Conservation (phyloP, 2,329 filamentous ascomycete species). For the Triangularia setosa region DNA sequence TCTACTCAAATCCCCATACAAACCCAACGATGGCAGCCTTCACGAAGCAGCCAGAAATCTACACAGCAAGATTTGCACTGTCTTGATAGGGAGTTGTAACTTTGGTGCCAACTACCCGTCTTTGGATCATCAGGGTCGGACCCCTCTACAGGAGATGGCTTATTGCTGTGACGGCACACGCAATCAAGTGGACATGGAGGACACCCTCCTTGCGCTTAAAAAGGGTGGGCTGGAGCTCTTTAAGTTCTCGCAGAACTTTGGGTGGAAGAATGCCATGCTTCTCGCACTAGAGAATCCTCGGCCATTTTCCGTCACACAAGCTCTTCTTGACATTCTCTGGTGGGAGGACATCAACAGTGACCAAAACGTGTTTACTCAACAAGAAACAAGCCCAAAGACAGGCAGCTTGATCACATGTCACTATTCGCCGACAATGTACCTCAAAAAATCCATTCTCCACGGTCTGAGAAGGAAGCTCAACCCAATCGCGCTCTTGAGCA, state of each 20-base stretch:
- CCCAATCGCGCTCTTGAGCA: neutral
- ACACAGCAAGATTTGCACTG: neutral
- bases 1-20: neutral
- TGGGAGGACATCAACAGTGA: neutral
- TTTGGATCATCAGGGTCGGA: neutral
- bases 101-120: neutral
- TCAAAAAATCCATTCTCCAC: neutral
- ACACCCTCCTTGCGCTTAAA: neutral
- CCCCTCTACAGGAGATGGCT: neutral
- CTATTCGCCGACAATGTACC: neutral
- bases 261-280: neutral
- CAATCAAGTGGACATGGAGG: neutral
- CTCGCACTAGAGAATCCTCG: neutral
- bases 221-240: neutral
- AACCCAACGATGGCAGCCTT: neutral
- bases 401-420: neutral
- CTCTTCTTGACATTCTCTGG: neutral
- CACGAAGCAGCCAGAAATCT: neutral
- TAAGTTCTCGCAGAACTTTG: neutral
- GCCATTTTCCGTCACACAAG: neutral
- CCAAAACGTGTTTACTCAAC: neutral
- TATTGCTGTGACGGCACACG: neutral
- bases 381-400: neutral
- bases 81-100: neutral
- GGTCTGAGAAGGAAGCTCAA: neutral